These are phyloP conservation scores for Solanum okadae DNA, from an alignment of 257 asterid genomes.

Conservation along the genomic window DNA sequence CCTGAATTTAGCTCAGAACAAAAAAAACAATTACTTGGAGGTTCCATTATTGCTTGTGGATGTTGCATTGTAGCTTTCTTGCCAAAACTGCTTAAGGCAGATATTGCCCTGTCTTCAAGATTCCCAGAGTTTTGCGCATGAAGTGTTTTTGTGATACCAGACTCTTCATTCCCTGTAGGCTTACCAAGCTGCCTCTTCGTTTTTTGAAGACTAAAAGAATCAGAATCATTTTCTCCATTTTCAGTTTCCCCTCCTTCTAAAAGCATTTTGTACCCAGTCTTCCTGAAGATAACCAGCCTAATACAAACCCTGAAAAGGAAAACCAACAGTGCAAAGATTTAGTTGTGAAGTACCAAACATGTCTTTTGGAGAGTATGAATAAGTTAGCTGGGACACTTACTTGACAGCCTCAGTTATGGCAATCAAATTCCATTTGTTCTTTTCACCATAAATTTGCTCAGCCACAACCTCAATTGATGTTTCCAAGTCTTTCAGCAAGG, in stretches of 20 bases:
- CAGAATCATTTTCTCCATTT: conserved; percentile 25
- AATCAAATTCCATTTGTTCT: conserved; percentile 80
- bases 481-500: conserved; percentile 90
- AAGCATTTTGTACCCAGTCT: conserved; percentile 80
- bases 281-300: conserved; percentile 54
- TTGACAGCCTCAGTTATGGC: conserved; percentile 71
- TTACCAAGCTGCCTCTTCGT: conserved; percentile 15
- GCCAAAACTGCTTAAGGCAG: conserved; percentile 80
- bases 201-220: conserved; percentile 15
- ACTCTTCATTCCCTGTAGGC: conserved; percentile 1
- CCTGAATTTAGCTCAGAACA: background rate
- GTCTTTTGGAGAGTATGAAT: background rate
- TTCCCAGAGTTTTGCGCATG: conserved; percentile 36
- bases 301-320: conserved; percentile 47
- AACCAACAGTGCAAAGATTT: background rate
- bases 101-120: conserved; percentile 82
- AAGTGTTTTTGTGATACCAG: conserved; percentile 14
- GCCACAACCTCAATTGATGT: conserved; percentile 91
- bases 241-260: conserved; percentile 78
- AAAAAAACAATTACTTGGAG: conserved; percentile 31
- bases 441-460: conserved; percentile 70
- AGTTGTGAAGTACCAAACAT: background rate
- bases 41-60: conserved; percentile 52
- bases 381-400: conserved; percentile 21
- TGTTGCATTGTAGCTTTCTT: conserved; percentile 63